Evolutionary conservation across 1,284 basidiomycete genomes (phyloP).

Genomic region (Naganishia sp.): DNA sequence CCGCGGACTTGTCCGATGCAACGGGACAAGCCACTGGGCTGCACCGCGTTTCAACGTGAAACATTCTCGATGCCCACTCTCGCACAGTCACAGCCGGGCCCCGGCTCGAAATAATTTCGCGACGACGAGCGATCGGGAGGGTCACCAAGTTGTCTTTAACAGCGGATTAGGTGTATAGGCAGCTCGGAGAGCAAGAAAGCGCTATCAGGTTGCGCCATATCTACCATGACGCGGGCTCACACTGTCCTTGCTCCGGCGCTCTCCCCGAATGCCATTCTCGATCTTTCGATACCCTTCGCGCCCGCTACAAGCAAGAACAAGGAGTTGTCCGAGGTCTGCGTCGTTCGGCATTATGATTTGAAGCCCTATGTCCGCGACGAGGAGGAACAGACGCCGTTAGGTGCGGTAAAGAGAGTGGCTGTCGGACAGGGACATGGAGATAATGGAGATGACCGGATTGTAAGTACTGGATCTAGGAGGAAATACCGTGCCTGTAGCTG

Average conservation of each 20-base stretch:
- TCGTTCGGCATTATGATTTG: conserved; percentile 44
- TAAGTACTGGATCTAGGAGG: neutral
- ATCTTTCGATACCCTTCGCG: conserved; percentile 45
- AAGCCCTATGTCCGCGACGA: conserved; percentile 44
- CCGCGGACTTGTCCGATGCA: too few relatives aligned
- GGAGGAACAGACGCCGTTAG: conserved; percentile 39
- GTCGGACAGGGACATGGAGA: conserved; percentile 12
- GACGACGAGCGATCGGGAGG: conserved; percentile 4
- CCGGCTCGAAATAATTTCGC: conserved; percentile 8
- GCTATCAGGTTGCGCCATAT: too few relatives aligned
- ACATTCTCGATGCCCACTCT: neutral
- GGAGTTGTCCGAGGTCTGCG: conserved; percentile 39
- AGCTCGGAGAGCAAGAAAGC: neutral
- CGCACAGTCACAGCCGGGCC: neutral
- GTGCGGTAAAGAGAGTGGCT: conserved; percentile 44
- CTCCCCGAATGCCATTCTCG: conserved; percentile 49
- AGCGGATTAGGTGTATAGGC: neutral
- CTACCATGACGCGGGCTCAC: conserved; percentile 40
- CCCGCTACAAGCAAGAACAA: conserved; percentile 36
- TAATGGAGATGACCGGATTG: conserved; percentile 28
- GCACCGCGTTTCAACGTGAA: conserved; percentile 17
- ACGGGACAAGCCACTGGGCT: too few relatives aligned
- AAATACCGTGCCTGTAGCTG: neutral
- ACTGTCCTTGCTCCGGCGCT: conserved; percentile 51
- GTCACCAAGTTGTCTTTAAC: neutral